Percentiles rank a stretch among this genome's conserved stretches.
phyloP scores from a whole-genome alignment of 2,329 filamentous ascomycete genomes.

The Aureobasidium mangrovei region DNA sequence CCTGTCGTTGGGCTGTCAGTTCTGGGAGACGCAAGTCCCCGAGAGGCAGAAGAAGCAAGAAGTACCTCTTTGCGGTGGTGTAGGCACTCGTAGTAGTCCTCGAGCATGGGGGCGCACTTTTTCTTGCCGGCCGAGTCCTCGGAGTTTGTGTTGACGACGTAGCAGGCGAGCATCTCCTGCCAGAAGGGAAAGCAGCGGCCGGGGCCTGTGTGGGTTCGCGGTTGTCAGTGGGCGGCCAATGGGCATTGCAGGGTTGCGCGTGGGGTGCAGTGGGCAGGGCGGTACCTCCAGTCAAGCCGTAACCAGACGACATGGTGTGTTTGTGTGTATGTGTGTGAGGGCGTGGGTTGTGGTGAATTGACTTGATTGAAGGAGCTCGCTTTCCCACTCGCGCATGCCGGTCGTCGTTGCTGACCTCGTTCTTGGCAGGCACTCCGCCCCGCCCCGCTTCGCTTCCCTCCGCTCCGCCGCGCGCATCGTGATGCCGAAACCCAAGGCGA shows the following conservation, averaged over 20 bases:
- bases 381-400: too few relatives aligned
- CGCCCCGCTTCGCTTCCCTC: background rate
- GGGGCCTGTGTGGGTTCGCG: constrained; percentile 41
- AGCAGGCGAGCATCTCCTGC: constrained; percentile 98
- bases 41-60: constrained; percentile 14
- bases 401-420: too few relatives aligned
- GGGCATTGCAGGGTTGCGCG: background rate
- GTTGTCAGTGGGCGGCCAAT: background rate
- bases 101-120: constrained; percentile 75
- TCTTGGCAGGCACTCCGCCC: background rate
- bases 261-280: background rate
- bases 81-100: constrained; percentile 98
- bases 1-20: constrained; percentile 41
- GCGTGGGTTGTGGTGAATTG: background rate
- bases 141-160: constrained; percentile 81
- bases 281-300: constrained; percentile 68
- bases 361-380: too few relatives aligned
- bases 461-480: background rate
- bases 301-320: constrained; percentile 66
- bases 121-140: constrained; percentile 74
- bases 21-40: background rate
- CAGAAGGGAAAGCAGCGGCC: constrained; percentile 97
- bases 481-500: too few relatives aligned
- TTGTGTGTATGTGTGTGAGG: background rate
- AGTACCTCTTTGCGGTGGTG: constrained; percentile 98